Percentiles rank a stretch among this genome's conserved stretches.
phyloP scores from a whole-genome alignment of 768 basidiomycete genomes.

The Termitomyces sp. region DNA sequence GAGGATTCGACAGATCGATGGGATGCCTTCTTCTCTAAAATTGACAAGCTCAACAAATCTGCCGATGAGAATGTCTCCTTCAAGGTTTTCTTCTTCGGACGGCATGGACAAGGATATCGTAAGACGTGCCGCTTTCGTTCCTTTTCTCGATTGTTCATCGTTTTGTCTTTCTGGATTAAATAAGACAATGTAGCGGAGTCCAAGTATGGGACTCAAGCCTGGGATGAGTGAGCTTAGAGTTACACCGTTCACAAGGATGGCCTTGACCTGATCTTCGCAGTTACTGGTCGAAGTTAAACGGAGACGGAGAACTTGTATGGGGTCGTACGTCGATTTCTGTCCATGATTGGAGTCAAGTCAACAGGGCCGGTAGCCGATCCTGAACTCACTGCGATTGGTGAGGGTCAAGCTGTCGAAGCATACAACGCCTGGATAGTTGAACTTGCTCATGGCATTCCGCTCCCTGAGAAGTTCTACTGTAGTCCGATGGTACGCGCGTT shows the following conservation, averaged over 20 bases:
- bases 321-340: conserved; percentile 51
- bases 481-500: conserved; percentile 67
- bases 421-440: conserved; percentile 48
- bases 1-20: conserved; percentile 50
- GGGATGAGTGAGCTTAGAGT: conserved; percentile 50
- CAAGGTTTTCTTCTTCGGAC: conserved; percentile 63
- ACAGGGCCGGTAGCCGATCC: conserved; percentile 54
- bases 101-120: conserved; percentile 79
- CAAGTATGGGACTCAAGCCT: conserved; percentile 56
- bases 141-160: neutral
- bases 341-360: neutral
- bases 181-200: conserved; percentile 66
- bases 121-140: conserved; percentile 21
- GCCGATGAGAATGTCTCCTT: conserved; percentile 37
- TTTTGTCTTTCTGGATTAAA: neutral
- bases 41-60: conserved; percentile 42
- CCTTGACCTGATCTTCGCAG: conserved; percentile 24
- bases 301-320: conserved; percentile 68
- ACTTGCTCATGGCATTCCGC: conserved; percentile 36
- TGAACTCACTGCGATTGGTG: conserved; percentile 55
- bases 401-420: conserved; percentile 49
- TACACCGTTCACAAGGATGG: no score
- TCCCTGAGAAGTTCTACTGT: conserved; percentile 55
- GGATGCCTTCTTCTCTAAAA: conserved; percentile 35
- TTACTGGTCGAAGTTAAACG: conserved; percentile 59